phyloP scores from a whole-genome alignment of 371 early-diverging fungal genomes.

The Mortierella sp. region DNA sequence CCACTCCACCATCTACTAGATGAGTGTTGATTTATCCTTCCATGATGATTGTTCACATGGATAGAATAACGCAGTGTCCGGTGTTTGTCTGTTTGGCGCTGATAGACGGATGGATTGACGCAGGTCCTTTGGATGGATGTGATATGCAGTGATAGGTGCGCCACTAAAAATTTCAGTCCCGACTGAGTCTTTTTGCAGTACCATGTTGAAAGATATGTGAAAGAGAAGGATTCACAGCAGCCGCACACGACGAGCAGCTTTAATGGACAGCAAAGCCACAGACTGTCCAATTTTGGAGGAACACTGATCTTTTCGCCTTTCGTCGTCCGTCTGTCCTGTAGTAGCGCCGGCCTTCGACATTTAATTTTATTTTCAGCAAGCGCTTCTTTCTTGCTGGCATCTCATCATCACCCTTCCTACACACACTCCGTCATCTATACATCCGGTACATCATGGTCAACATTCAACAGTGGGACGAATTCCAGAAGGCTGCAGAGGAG shows the following conservation, averaged over 20 bases:
- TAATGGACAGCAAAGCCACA: not conserved
- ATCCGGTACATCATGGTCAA: conserved; percentile 61
- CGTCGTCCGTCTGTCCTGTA: too few species aligned
- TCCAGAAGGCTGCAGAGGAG: conserved; percentile 79
- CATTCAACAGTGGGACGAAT: conserved; percentile 78
- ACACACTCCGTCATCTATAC: not conserved
- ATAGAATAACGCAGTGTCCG: not conserved
- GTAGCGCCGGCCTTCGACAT: too few species aligned
- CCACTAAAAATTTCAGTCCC: conserved; percentile 12
- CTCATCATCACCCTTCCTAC: not conserved
- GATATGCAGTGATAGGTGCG: not conserved
- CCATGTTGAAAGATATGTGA: conserved; percentile 33
- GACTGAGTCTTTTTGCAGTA: conserved; percentile 5
- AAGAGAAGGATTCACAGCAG: conserved; percentile 15
- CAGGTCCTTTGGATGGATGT: conserved; percentile 2
- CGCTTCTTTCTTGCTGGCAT: not conserved
- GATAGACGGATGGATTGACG: conserved; percentile 16
- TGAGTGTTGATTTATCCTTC: not conserved
- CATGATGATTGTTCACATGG: not conserved
- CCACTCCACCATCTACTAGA: too few species aligned
- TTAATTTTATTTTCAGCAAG: not conserved
- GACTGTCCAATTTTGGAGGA: not conserved
- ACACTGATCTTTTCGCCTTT: not conserved
- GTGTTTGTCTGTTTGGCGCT: not conserved
- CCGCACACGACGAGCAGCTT: conserved; percentile 1